Evolutionary conservation across 2,329 filamentous ascomycete species (phyloP), one percentile per base, ranked within the genome.

Genomic region (Fusarium avenaceum): DNA sequence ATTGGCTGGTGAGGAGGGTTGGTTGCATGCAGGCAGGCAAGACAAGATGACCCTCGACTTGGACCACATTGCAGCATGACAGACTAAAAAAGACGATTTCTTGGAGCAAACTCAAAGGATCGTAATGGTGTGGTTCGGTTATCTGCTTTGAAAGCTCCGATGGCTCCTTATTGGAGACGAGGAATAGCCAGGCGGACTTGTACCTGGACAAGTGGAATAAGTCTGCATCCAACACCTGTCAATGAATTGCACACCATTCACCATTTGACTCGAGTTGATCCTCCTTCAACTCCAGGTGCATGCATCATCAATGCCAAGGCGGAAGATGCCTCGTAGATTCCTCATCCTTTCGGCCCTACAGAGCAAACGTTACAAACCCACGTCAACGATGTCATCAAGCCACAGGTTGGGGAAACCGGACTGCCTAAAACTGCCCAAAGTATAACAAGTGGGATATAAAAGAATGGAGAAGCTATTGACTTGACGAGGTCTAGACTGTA

Each of bases 161-260:
- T n/a, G 45, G 20, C 24, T 66, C 19, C 20, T 69, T 22, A 69
- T 66, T 57, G 50, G 61, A 48, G 40, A 28, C 22, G 49, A 44
- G 30, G 43, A 49, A 24, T 52, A 17, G 17, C 49, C 26, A 38
- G 26, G 20, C 5, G 45, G 26, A 56, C 40, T 47, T 60, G 62
- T 61, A 39, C 57, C 59, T 54, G 56, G 46, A 52, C 26, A 60
- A 68, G 58, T 65, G 52, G 43, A 67, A 33, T 45, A 65, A 52
- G 54, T 26, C 43, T 38, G 48, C 40, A 51, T 15, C 49, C 54
- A 69, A 69, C 65, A 60, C 56, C 40, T 44, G 43, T 42, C 48
- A 59, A 19, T 32, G 22, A 14, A 32, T 33, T 20, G 19, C 32
- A 13, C 32, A 24, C 22, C 15, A 45, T 28, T 33, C 32, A 24